Conservation (phyloP, 1,139 yeast species). For the Debaryomycetaceae sp. region DNA sequence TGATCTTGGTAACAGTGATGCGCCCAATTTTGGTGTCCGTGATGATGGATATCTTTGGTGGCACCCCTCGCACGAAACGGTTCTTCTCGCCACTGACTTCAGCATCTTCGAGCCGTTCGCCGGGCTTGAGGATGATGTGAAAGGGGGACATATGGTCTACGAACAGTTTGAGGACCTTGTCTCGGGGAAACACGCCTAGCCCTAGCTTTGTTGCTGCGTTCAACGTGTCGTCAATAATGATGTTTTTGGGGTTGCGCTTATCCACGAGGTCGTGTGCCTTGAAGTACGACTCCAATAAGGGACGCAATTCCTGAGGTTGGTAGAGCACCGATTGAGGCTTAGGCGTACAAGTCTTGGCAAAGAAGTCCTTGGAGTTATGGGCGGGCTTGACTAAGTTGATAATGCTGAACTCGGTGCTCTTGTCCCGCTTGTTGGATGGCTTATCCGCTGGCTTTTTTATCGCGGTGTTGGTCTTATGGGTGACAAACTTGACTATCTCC, state of each 20-base stretch:
- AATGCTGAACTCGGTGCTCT: slow-evolving; percentile 26
- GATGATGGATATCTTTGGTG: slow-evolving; percentile 63
- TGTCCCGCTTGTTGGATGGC: slow-evolving; percentile 15
- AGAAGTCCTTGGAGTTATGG: slow-evolving; percentile 43
- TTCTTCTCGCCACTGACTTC: slow-evolving; percentile 21
- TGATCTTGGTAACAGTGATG: slow-evolving; percentile 70
- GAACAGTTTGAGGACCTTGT: slow-evolving; percentile 47
- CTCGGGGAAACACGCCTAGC: slow-evolving; percentile 37
- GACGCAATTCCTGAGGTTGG: slow-evolving; percentile 50
- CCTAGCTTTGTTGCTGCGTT: slow-evolving; percentile 21
- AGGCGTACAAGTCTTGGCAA: slow-evolving; percentile 39
- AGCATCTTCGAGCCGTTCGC: slow-evolving; percentile 30
- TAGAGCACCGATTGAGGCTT: slow-evolving; percentile 38
- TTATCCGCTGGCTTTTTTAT: slow-evolving; percentile 6
- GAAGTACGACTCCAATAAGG: slow-evolving; percentile 53
- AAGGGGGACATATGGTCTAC: slow-evolving; percentile 52
- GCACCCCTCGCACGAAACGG: slow-evolving; percentile 46
- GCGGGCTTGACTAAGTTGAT: slow-evolving; percentile 53
- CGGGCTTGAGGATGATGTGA: slow-evolving; percentile 52
- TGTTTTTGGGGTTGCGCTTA: slow-evolving; percentile 40
- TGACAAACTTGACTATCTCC: slow-evolving; percentile 53
- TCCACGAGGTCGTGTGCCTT: slow-evolving; percentile 44
- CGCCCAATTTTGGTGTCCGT: slow-evolving; percentile 82
- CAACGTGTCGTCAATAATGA: slow-evolving; percentile 50
- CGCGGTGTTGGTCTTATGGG: slow-evolving; percentile 48